These are phyloP conservation scores for Flueggea neowawraea DNA, from an alignment of 441 rosid genomes.

Conservation along the genomic window DNA sequence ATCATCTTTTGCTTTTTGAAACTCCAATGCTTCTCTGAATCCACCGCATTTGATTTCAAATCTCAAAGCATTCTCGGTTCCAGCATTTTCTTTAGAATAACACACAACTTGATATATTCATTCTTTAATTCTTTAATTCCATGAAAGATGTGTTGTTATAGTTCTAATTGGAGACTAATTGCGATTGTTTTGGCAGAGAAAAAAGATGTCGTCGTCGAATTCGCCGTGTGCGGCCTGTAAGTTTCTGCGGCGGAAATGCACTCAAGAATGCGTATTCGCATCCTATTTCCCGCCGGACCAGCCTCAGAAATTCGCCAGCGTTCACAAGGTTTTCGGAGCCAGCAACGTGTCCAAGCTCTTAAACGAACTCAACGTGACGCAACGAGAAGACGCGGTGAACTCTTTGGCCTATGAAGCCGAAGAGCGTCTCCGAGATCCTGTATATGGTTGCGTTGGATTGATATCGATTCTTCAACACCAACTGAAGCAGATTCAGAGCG, in stretches of 20 bases:
- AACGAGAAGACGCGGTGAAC: constrained; percentile 77
- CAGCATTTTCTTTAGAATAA: too few relatives aligned
- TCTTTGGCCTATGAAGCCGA: constrained; percentile 78
- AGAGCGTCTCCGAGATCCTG: constrained; percentile 68
- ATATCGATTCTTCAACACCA: constrained; percentile 63
- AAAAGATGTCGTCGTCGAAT: background rate
- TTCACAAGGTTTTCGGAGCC: constrained; percentile 81
- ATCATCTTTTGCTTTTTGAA: too few relatives aligned
- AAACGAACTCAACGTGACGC: constrained; percentile 48
- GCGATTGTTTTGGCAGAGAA: background rate
- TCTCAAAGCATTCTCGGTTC: too few relatives aligned
- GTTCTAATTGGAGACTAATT: too few relatives aligned
- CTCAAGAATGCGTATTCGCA: constrained; percentile 84
- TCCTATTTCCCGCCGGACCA: constrained; percentile 90
- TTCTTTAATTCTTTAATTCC: too few relatives aligned
- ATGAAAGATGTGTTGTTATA: too few relatives aligned
- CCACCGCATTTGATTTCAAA: background rate
- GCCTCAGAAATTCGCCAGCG: constrained; percentile 59
- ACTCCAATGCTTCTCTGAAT: background rate
- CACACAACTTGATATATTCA: too few relatives aligned
- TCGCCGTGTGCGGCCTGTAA: constrained; percentile 76
- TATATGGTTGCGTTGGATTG: constrained; percentile 75
- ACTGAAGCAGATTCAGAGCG: background rate
- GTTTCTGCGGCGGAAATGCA: constrained; percentile 68
- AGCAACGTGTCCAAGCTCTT: constrained; percentile 77